These are phyloP conservation scores for Pestalotiopsis sp. DNA, from an alignment of 2,329 filamentous ascomycete genomes.

Conservation along the genomic window DNA sequence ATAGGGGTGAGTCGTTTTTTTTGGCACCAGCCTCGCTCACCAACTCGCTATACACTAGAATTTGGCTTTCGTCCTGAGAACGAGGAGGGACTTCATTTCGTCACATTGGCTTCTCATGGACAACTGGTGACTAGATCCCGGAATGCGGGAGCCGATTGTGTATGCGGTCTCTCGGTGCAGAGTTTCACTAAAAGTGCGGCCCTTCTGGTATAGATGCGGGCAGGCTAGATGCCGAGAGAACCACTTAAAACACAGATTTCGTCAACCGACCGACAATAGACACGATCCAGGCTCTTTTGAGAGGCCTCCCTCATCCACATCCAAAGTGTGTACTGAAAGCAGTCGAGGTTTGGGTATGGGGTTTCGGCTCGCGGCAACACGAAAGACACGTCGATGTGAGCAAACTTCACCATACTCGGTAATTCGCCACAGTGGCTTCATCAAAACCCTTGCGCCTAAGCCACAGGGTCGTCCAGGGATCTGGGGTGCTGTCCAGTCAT, in stretches of 20 bases:
- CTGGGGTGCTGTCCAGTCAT: not conserved
- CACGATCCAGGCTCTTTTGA: slow-evolving; percentile 5
- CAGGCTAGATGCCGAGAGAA: not conserved
- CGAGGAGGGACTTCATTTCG: not conserved
- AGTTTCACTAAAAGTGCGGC: slow-evolving; percentile 2
- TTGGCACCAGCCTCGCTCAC: too few relatives aligned
- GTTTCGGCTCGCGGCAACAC: not conserved
- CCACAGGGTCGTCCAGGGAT: not conserved
- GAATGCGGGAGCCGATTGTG: not conserved
- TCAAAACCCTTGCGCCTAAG: not conserved
- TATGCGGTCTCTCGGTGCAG: not conserved
- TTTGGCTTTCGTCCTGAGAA: not conserved
- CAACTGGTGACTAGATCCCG: not conserved
- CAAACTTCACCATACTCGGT: not conserved
- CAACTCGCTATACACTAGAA: not conserved
- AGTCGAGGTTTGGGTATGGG: not conserved
- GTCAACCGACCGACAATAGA: not conserved
- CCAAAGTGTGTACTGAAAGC: not conserved
- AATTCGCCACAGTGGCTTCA: not conserved
- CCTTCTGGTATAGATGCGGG: not conserved
- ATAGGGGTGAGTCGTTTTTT: too few relatives aligned
- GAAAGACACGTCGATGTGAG: not conserved
- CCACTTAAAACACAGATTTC: not conserved
- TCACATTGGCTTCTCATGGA: not conserved
- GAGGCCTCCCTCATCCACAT: slow-evolving; percentile 12